Evolutionary conservation across 1,284 basidiomycete species (phyloP), one percentile per base, ranked within the genome.

Genomic region (Pyrrhoderma lamaoense): DNA sequence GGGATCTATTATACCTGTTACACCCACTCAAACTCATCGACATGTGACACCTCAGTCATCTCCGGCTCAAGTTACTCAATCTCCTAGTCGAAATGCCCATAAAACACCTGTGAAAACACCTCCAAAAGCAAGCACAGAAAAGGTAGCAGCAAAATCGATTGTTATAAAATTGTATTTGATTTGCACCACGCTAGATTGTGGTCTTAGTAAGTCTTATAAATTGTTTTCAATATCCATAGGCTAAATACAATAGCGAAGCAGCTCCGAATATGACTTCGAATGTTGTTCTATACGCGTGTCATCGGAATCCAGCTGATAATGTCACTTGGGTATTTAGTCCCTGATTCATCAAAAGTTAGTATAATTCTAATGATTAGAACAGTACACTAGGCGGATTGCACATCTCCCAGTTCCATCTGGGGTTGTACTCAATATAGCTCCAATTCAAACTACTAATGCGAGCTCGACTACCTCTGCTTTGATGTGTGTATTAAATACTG

Each of bases 101-200:
- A 51, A 45, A 21, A 31, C 49, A 13, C 45, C 49, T 25, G 38
- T 44, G 4, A 56, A 52, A 34, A 42, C 54, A 9, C 50, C 54
- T 8, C 46, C 50, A 22, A 56, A 52, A 44, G 23, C 48, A 27
- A 18, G 22, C 11, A 27, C 43, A 40, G 45, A 53, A 34, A 45
- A 53, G 42, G n/a, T 34, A 14, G 45, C 27, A 36, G 45, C n/a
- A 52, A 59, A 54, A 51, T 54, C 47, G 50, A 54, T 1, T 55
- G 56, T 42, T 37, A 53, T 31, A 31, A 31, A 42, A 48, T 57
- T 79, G 16, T 77, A 76, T 59, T 62, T 88, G 2, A 68, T 74
- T 4, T 70, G 73, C 19, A 74, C 71, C 45, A 77, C 73, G 56
- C 61, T 84, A 23, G 75, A 85, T 54, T 79, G 80, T 46, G 74